phyloP scores from a whole-genome alignment of 2,329 filamentous ascomycete genomes.

The Penicillium thymicola region DNA sequence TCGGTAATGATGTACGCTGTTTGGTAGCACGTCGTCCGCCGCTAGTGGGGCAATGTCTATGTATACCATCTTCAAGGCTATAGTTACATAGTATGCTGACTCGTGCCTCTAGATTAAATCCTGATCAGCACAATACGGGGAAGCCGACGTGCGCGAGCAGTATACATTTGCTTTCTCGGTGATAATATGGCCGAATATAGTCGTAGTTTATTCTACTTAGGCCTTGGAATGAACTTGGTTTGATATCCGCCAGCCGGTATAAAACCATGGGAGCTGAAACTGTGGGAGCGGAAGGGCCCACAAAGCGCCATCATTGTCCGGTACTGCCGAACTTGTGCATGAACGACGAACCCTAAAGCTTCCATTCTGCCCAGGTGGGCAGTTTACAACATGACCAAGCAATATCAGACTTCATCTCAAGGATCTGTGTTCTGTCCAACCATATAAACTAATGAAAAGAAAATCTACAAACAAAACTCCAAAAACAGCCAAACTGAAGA shows the following conservation, averaged over 20 bases:
- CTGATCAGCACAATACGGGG: slow-evolving; percentile 20
- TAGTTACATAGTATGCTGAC: neutral
- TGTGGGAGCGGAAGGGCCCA: neutral
- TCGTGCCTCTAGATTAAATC: neutral
- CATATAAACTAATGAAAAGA: neutral
- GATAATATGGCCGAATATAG: neutral
- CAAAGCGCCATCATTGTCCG: neutral
- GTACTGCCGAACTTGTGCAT: neutral
- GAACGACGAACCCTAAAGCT: neutral
- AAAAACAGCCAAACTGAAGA: neutral
- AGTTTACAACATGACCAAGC: neutral
- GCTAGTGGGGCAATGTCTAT: slow-evolving; percentile 40
- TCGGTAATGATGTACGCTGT: slow-evolving; percentile 62
- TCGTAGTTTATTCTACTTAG: neutral
- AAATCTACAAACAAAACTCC: neutral
- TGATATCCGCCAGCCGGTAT: neutral
- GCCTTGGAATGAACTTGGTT: neutral
- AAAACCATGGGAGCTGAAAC: neutral
- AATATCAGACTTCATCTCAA: neutral
- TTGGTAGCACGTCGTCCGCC: slow-evolving; percentile 28
- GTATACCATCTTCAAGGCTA: neutral
- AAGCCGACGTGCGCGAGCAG: slow-evolving; percentile 25
- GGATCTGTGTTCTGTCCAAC: neutral
- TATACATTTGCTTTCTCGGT: slow-evolving; percentile 4
- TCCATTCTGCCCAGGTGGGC: neutral